Evolutionary conservation across 169 alveolate genomes (phyloP).

Genomic region (Blepharisma undulans): DNA sequence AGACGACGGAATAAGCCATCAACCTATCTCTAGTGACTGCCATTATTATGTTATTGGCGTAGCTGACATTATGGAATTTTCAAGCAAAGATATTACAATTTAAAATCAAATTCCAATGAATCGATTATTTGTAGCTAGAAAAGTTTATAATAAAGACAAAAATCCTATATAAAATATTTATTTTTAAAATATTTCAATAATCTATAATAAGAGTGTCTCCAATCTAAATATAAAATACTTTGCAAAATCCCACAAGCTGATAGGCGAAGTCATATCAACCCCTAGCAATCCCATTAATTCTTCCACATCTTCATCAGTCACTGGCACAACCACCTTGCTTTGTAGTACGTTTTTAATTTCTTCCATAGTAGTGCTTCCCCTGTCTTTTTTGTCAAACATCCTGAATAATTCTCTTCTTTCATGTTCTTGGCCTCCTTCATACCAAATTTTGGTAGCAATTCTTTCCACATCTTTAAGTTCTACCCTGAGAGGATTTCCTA

Average conservation of each 20-base stretch:
- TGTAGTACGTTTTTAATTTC: slow-evolving; percentile 29
- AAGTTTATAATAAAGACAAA: neutral
- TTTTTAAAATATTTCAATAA: neutral
- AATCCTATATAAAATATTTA: too few species aligned
- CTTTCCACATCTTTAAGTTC: slow-evolving; percentile 14
- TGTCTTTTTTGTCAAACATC: slow-evolving; percentile 28
- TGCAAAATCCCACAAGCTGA: neutral
- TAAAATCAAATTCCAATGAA: neutral
- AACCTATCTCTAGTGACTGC: slow-evolving; percentile 5
- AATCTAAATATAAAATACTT: neutral
- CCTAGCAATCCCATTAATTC: slow-evolving; percentile 3
- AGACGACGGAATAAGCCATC: slow-evolving; percentile 9
- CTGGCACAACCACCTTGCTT: neutral
- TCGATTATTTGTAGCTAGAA: neutral
- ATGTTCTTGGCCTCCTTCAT: slow-evolving; percentile 7
- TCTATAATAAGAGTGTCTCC: neutral
- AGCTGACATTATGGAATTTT: neutral
- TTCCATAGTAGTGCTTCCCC: slow-evolving; percentile 26
- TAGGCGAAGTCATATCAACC: neutral
- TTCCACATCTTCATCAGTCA: slow-evolving; percentile 29
- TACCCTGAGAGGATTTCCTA: neutral
- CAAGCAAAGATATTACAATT: neutral
- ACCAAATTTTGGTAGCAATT: slow-evolving; percentile 17
- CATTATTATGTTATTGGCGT: neutral
- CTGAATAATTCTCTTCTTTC: slow-evolving; percentile 2